Evolutionary conservation across 2,329 filamentous ascomycete genomes (phyloP).

Genomic region (Didymosphaeria variabile): DNA sequence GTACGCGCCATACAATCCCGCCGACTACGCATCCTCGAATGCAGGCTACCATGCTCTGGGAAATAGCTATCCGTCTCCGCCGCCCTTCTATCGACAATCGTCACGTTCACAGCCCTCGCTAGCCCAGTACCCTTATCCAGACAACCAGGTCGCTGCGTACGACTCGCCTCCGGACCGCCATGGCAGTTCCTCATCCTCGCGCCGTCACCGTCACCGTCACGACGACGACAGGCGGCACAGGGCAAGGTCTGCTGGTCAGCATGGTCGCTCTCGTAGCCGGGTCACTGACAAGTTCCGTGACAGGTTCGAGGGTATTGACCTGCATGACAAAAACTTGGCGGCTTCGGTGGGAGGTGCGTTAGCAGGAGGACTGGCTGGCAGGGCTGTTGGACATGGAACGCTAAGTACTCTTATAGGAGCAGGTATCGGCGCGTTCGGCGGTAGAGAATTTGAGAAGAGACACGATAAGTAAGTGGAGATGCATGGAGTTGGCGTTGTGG

Average conservation of each 20-base stretch:
- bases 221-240: conserved; percentile 39
- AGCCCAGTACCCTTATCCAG: conserved; percentile 23
- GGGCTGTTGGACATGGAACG: conserved; percentile 42
- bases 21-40: conserved; percentile 36
- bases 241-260: conserved; percentile 47
- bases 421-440: conserved; percentile 46
- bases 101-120: conserved; percentile 47
- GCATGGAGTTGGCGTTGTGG: conserved; percentile 11
- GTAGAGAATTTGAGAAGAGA: conserved; percentile 36
- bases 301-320: conserved; percentile 47
- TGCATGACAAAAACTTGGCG: conserved; percentile 43
- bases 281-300: conserved; percentile 45
- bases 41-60: conserved; percentile 29
- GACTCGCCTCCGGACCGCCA: conserved; percentile 37
- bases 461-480: conserved; percentile 36
- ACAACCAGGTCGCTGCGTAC: conserved; percentile 30
- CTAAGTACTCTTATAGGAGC: conserved; percentile 50
- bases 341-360: conserved; percentile 51
- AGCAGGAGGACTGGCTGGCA: conserved; percentile 48
- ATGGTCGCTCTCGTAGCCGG: conserved; percentile 44
- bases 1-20: conserved; percentile 44
- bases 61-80: conserved; percentile 40
- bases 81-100: conserved; percentile 45
- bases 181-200: conserved; percentile 35
- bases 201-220: conserved; percentile 25